A percentile compares a stretch with the other conserved stretches of the same genome.
phyloP scores from a whole-genome alignment of 176 grass and related monocot genomes.

The Dactylis glomerata region DNA sequence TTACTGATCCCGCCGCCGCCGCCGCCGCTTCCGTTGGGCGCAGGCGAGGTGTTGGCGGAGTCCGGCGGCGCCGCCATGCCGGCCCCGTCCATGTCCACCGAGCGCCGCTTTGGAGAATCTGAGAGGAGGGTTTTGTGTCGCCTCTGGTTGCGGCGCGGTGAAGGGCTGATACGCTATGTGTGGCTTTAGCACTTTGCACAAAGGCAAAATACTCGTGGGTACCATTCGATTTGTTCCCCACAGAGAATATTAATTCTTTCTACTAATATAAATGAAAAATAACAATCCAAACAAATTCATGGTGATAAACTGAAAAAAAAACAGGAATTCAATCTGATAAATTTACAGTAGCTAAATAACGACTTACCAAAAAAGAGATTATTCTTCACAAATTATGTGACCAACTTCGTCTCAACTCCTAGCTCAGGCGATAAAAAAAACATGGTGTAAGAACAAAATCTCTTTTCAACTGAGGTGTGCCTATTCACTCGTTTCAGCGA shows the following conservation, averaged over 20 bases:
- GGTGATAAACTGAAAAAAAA: neutral
- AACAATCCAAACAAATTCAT: neutral
- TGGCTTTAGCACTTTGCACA: neutral
- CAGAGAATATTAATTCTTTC: neutral
- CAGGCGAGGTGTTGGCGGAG: neutral
- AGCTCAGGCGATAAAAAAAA: neutral
- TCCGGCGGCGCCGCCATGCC: slow-evolving; percentile 6
- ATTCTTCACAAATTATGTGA: neutral
- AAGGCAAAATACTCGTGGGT: neutral
- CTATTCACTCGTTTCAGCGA: too few species aligned
- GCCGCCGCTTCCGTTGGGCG: neutral
- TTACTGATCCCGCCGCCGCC: slow-evolving; percentile 25
- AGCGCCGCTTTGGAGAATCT: neutral
- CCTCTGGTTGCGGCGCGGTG: neutral
- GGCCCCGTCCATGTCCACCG: neutral
- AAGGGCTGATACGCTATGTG: neutral
- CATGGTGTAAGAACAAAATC: neutral
- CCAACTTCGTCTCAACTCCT: neutral
- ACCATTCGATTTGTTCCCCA: neutral
- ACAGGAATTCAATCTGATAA: neutral
- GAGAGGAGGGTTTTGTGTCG: neutral
- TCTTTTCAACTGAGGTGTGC: neutral
- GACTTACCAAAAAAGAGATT: neutral
- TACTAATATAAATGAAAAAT: neutral
- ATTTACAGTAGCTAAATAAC: neutral